Base-by-base conservation (phyloP, 202 grass and related monocot species). In the Bolboschoenoplectus hybrid region DNA sequence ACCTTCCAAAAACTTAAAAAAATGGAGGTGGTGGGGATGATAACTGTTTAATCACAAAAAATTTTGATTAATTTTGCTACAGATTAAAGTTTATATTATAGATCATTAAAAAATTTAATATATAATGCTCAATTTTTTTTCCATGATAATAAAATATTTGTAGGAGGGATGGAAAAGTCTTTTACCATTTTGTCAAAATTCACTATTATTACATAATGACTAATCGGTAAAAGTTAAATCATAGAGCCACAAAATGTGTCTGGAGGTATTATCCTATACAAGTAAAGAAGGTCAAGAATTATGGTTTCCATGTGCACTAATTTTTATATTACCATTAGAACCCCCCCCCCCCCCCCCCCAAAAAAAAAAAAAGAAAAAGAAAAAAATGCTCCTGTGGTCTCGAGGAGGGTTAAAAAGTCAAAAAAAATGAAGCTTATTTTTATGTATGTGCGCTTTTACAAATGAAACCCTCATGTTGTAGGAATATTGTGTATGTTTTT, bases 161-260 rank as follows among this genome's bases (percentile, higher is more conserved):
- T 20, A 67, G 11, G 35, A 38, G 63, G 34, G 34, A 6, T 67
- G 64, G 4, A 67, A 17, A 43, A 2, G 6, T 6, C 41, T 7
- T 68, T 16, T 17, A 43, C 16, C 66, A 2, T n/a, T 46, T 9
- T 71, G 41, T 71, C 41, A 26, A 20, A 40, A 71, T 71, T 3
- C 7, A 71, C 0, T 1, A 9, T 20, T 40, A 55, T 26, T 26
- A 26, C 26, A 26, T 58, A 66, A 36, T 66, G 63, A 66, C 34
- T 36, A 52, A 39, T 35, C 32, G 75, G 57, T 76, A 74, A 79
- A 86, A 74, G 44, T 83, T 55, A 51, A 83, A 69, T 83, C 64
- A 67, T 83, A n/a, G 81, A 83, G 81, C 81, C 81, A 56, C 81
- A 67, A 83, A 83, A 83, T 69, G 44, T 38, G 62, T 52, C 69